phyloP scores from a whole-genome alignment of 176 grass and related monocot genomes.

The Guadua angustifolia region DNA sequence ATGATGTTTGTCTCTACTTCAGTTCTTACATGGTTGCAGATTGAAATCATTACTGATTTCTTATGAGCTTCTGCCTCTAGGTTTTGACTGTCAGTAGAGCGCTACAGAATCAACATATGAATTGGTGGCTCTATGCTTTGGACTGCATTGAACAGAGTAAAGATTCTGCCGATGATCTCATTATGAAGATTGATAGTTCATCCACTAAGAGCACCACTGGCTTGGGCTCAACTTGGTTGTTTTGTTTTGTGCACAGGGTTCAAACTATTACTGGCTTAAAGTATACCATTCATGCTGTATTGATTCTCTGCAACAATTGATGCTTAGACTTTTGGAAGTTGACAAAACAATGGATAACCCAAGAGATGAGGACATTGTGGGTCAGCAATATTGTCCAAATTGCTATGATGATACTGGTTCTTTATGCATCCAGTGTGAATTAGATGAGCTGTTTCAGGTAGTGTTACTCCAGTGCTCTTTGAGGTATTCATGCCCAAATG shows the following conservation, averaged over 20 bases:
- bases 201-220: conserved; percentile 70
- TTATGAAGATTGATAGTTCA: conserved; percentile 81
- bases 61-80: conserved; percentile 49
- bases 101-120: conserved; percentile 55
- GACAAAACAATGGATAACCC: conserved; percentile 83
- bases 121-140: conserved; percentile 89
- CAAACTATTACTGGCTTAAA: conserved; percentile 69
- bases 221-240: conserved; percentile 52
- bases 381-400: conserved; percentile 82
- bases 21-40: neutral
- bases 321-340: conserved; percentile 76
- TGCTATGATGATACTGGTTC: conserved; percentile 84
- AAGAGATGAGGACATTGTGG: conserved; percentile 82
- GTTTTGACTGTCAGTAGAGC: conserved; percentile 67
- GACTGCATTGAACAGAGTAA: conserved; percentile 59
- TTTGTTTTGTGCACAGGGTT: conserved; percentile 60
- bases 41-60: neutral
- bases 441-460: too few relatives aligned
- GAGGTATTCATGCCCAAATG: too few relatives aligned
- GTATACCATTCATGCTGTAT: conserved; percentile 80
- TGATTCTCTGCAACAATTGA: conserved; percentile 76
- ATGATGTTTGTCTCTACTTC: neutral
- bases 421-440: too few relatives aligned
- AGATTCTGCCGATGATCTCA: conserved; percentile 57
- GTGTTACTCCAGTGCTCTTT: too few relatives aligned